A percentile compares a stretch with the other conserved stretches of the same genome.
Conservation (phyloP, 2,329 filamentous ascomycete genomes). For the Pseudocercospora eumusae region DNA sequence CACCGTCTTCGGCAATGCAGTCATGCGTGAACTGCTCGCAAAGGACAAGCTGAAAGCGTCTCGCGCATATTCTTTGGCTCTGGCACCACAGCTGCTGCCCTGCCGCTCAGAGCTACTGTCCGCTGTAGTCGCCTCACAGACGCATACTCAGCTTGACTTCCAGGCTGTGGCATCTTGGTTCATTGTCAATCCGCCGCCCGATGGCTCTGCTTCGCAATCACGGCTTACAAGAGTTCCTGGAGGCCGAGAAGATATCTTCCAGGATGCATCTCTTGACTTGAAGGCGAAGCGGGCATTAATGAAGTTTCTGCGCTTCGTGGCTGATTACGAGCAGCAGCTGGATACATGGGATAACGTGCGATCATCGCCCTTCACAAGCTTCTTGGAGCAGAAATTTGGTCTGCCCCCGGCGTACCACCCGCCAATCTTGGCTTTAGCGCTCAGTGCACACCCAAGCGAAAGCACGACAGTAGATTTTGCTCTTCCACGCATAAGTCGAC, state of each 20-base stretch:
- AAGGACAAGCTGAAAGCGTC: constrained; percentile 35
- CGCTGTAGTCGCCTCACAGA: constrained; percentile 82
- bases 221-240: constrained; percentile 68
- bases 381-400: constrained; percentile 57
- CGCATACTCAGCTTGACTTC: constrained; percentile 89
- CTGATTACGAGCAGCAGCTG: constrained; percentile 65
- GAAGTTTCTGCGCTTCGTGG: constrained; percentile 89
- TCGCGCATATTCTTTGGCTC: constrained; percentile 77
- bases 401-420: constrained; percentile 66
- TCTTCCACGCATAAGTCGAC: constrained; percentile 71
- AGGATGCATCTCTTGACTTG: constrained; percentile 71
- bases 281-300: constrained; percentile 84
- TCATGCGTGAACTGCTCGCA: constrained; percentile 48
- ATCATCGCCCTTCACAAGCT: constrained; percentile 57
- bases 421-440: constrained; percentile 68
- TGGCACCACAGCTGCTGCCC: constrained; percentile 86
- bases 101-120: constrained; percentile 75
- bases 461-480: constrained; percentile 66
- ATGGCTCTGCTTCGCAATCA: constrained; percentile 11
- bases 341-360: constrained; percentile 62
- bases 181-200: constrained; percentile 57
- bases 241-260: constrained; percentile 88
- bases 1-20: constrained; percentile 37
- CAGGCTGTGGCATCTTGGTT: constrained; percentile 91
- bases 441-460: constrained; percentile 63